Evolutionary conservation across 2,329 filamentous ascomycete species (phyloP).

Genomic region (Nemania abortiva): DNA sequence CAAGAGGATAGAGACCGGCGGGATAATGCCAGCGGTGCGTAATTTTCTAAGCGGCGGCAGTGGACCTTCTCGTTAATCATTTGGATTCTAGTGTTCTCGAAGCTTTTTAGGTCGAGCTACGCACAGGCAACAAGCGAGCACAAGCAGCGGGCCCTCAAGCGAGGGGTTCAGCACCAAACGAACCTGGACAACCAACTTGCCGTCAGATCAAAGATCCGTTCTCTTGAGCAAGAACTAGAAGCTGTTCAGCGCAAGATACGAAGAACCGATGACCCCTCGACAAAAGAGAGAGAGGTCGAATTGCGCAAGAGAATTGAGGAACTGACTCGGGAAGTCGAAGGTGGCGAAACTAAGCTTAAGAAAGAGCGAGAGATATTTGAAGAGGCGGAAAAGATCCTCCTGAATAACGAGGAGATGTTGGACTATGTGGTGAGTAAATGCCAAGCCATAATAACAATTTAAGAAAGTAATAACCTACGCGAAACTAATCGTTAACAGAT

Average conservation of each 20-base stretch:
- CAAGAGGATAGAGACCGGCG: conserved; percentile 1
- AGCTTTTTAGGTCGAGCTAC: not conserved
- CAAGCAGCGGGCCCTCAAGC: conserved; percentile 2
- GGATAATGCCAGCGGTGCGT: not conserved
- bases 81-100: not conserved
- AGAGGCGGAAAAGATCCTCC: conserved; percentile 10
- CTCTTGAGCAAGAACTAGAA: not conserved
- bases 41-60: not conserved
- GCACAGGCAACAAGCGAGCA: not conserved
- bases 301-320: conserved; percentile 1
- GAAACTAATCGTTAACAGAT: conserved; percentile 4
- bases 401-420: conserved; percentile 11
- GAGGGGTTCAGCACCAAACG: not conserved
- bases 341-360: conserved; percentile 1
- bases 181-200: not conserved
- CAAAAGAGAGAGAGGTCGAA: conserved; percentile 1
- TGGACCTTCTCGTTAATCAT: not conserved
- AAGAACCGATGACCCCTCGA: conserved; percentile 3
- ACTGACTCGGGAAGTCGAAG: not conserved
- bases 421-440: conserved; percentile 12
- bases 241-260: conserved; percentile 1
- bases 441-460: not conserved
- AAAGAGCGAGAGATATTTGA: conserved; percentile 11
- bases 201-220: not conserved
- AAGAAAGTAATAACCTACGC: not conserved